Conservation (phyloP, 116 monocot genomes). For the Cymodocea nodosa region DNA sequence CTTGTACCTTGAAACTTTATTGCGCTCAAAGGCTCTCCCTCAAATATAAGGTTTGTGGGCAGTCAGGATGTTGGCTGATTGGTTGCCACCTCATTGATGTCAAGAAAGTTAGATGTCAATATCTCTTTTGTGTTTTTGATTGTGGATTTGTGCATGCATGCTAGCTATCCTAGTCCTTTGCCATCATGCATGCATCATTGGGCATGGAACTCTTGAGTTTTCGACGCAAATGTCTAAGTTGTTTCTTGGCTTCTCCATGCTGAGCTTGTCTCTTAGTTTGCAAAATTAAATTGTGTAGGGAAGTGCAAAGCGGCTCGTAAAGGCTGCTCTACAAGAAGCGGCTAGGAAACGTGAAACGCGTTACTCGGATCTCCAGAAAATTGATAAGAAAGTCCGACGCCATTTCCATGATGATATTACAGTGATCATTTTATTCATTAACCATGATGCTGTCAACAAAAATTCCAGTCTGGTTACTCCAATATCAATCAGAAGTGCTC, state of each 20-base stretch:
- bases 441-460: conserved; percentile 16
- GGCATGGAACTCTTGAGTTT: too few species aligned
- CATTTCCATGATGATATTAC: conserved; percentile 91
- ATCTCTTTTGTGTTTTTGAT: too few species aligned
- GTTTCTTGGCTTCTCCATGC: not conserved
- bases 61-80: too few species aligned
- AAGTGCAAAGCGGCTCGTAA: conserved; percentile 61
- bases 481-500: conserved; percentile 14
- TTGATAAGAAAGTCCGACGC: conserved; percentile 82
- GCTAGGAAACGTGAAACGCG: conserved; percentile 79
- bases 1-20: too few species aligned
- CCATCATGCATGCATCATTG: not conserved
- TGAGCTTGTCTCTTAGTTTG: not conserved
- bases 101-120: too few species aligned
- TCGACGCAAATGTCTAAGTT: not conserved
- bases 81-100: too few species aligned
- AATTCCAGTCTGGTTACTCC: not conserved
- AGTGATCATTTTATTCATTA: conserved; percentile 58
- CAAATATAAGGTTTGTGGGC: too few species aligned
- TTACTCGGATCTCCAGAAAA: conserved; percentile 52
- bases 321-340: conserved; percentile 81
- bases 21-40: too few species aligned
- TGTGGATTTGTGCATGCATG: not conserved
- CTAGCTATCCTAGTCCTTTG: not conserved
- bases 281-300: conserved; percentile 28